Evolutionary conservation across 2,329 filamentous ascomycete species (phyloP), one percentile per base, ranked within the genome.

Genomic region (Fusarium burgessii): DNA sequence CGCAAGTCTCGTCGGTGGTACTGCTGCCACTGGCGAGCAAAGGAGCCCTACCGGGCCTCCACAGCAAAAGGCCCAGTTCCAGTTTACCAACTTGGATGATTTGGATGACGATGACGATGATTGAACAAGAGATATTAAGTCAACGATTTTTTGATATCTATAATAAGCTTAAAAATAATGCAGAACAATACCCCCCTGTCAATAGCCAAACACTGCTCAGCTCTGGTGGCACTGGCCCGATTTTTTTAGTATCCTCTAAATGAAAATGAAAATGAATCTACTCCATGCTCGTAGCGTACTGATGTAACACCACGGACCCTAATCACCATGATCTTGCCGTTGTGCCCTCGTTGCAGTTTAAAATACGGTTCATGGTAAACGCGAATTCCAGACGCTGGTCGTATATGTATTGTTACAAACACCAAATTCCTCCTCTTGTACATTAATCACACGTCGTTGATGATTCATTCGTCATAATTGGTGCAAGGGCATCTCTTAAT

Each of bases 1-100:
- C 20, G 81, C 77, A 12, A 84, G 82, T 56, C 68, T 81, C 18
- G 76, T 73, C 10, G 76, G 65, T 7, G 76, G 73, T 5, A 69
- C 77, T 15, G 77, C 73, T 14, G 71, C 73, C 20, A 66, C 78
- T 20, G 76, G 72, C 6, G 73, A 74, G n/a, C 72, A 71, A 41
- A 74, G 72, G 29, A 72, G 74, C 10, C 66, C 66, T 17, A 68
- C 79, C 15, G 76, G 73, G 7, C 74, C 75, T 7, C 78, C 77
- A 4, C 81, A 82, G 74, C 84, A 83, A 78, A 86, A 85, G 77
- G 70, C 70, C 6, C 87, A 89, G 80, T 89, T 88, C 70, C 86
- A 87, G 74, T 89, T 88, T 60, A 84, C 86, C 58, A 86, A 83
- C 58, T 77, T 86, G 72, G 84, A 87, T 68, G 86, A 88, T 67